Conservation (phyloP, 352 stramenopile species). For the Phytophthora ohioensis region DNA sequence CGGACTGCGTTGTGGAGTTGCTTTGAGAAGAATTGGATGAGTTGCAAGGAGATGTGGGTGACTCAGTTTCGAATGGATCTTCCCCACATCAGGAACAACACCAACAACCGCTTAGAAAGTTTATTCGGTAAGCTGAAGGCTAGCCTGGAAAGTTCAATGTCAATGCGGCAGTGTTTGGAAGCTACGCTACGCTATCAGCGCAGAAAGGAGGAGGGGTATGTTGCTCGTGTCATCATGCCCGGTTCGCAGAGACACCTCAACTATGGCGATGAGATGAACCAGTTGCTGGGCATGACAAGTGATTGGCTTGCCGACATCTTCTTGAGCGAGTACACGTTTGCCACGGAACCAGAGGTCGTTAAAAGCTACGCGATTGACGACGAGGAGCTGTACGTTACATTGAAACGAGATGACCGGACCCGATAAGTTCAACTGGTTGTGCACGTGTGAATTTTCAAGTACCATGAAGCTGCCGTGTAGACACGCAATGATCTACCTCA, state of each 20-base stretch:
- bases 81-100: constrained; percentile 6
- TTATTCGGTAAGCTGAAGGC: constrained; percentile 11
- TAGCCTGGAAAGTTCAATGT: constrained; percentile 8
- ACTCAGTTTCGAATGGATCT: background rate
- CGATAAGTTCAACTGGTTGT: constrained; percentile 10
- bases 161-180: constrained; percentile 4
- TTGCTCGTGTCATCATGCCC: background rate
- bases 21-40: constrained; percentile 7
- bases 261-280: background rate
- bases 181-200: background rate
- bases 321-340: background rate
- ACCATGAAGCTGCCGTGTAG: constrained; percentile 12
- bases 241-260: background rate
- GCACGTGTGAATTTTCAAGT: constrained; percentile 1
- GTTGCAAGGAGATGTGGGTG: background rate
- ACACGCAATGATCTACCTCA: constrained; percentile 11
- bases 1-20: background rate
- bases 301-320: background rate
- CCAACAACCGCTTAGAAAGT: constrained; percentile 6
- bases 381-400: background rate
- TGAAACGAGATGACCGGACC: background rate
- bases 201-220: background rate
- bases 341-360: background rate
- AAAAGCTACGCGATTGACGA: background rate
- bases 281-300: background rate